phyloP scores from a whole-genome alignment of 805 yeast genomes.

The Yamadazyma philogaea region DNA sequence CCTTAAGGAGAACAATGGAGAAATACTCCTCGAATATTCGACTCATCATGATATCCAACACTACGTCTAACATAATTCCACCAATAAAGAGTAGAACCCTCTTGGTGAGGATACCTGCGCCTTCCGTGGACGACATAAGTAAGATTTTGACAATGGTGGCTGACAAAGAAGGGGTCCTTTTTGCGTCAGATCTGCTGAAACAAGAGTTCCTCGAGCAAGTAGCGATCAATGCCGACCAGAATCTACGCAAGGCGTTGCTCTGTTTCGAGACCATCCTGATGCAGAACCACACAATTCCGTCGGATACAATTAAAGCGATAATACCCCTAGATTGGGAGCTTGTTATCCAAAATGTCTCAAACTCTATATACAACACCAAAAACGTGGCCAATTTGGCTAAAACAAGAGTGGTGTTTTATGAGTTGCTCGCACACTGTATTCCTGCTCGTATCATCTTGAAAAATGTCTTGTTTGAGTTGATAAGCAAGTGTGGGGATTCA shows the following conservation, averaged over 20 bases:
- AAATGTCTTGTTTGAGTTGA: conserved; percentile 45
- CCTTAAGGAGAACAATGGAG: conserved; percentile 93
- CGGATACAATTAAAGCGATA: conserved; percentile 39
- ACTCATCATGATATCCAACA: conserved; percentile 77
- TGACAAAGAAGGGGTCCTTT: conserved; percentile 48
- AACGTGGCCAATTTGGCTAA: conserved; percentile 60
- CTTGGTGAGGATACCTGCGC: conserved; percentile 84
- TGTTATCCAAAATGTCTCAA: conserved; percentile 68
- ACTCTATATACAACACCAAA: conserved; percentile 55
- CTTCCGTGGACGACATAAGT: conserved; percentile 57
- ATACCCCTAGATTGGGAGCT: conserved; percentile 86
- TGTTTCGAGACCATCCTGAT: conserved; percentile 78
- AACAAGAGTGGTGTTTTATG: conserved; percentile 70
- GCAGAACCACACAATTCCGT: conserved; percentile 54
- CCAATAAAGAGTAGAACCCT: conserved; percentile 94
- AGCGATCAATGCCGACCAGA: conserved; percentile 58
- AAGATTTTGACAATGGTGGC: conserved; percentile 55
- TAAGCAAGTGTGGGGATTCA: conserved; percentile 23
- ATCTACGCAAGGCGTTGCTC: conserved; percentile 73
- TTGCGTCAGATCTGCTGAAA: conserved; percentile 33
- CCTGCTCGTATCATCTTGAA: conserved; percentile 83
- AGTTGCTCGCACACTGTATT: conserved; percentile 86
- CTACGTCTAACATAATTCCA: conserved; percentile 86
- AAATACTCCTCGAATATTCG: conserved; percentile 87
- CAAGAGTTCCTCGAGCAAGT: conserved; percentile 46